Evolutionary conservation across 352 stramenopile genomes (phyloP), one percentile per base, ranked within the genome.

Genomic region (Thalassiosira hispida): DNA sequence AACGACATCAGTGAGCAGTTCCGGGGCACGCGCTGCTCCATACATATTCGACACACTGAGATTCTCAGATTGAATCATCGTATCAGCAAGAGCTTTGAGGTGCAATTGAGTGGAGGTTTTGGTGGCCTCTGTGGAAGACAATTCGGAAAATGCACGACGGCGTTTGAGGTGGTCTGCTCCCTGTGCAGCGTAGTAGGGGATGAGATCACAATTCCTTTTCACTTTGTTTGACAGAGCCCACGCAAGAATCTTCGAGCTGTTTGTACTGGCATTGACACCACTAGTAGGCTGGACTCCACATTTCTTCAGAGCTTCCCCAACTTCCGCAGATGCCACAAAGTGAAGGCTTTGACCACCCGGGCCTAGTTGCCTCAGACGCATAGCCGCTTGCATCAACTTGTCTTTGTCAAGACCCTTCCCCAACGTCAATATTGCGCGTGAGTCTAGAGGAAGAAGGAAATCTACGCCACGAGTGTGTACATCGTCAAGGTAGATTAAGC

Each of bases 171-270:
- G 6, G n/a, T 11, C 6, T 8, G 20, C 59, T 9, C 6, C 6
- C 22, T 68, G 59, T 6, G 6, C 14, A 11, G 20, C 59, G 38
- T 27, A 68, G 59, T 68, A 68, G 16, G 59, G 59, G 3, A 68
- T 14, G 0, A 53, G 14, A 47, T 68, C 59, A 68, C 40, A 68
- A 53, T 38, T 68, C 12, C 40, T 8, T n/a, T 40, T 12, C 4
- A 35, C 23, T 18, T n/a, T 53, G 40, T 68, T 68, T n/a, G 6
- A 18, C 12, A 68, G 16, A 12, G 40, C 8, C 59, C 59, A 68
- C 12, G 3, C 12, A 51, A 68, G 2, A 35, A 68, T 53, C 1
- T 27, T 47, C 4, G 27, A 23, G 16, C 51, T 31, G 18, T 60
- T 60, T 60, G 2, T 40, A 61, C 18, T 35, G 42, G 6, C 42